Evolutionary conservation across 306 rosid species (phyloP).

Genomic region (Argentina anserina): DNA sequence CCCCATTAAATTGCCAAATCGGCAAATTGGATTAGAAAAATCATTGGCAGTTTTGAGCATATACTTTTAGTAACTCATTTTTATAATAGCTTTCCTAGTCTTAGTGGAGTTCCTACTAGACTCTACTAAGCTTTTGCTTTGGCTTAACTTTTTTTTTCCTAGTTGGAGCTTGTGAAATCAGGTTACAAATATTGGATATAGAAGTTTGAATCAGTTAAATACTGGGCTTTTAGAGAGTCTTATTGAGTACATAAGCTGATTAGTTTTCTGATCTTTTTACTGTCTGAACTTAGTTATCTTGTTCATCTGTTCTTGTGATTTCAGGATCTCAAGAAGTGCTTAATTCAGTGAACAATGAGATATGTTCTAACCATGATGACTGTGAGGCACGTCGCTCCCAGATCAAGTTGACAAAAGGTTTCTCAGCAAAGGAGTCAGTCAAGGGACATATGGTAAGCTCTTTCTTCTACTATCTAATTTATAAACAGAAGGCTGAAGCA

Average conservation of each 20-base stretch:
- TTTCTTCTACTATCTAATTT: constrained; percentile 24
- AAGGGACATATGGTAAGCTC: constrained; percentile 90
- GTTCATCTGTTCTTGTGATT: neutral
- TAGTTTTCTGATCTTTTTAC: neutral
- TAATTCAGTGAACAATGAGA: constrained; percentile 34
- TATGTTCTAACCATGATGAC: constrained; percentile 78
- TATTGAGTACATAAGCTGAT: neutral
- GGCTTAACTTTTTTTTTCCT: neutral
- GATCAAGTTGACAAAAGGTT: constrained; percentile 89
- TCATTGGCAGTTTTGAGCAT: neutral
- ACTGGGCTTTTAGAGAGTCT: neutral
- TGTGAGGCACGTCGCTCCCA: constrained; percentile 79
- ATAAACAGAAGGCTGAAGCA: neutral
- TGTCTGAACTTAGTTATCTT: neutral
- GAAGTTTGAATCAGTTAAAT: neutral
- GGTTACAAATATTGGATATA: neutral
- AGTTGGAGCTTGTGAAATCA: neutral
- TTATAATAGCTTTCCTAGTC: neutral
- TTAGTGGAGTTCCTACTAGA: neutral
- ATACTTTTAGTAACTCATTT: neutral
- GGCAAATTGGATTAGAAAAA: no score
- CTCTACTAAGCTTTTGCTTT: neutral
- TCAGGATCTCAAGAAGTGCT: constrained; percentile 89
- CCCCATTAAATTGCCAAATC: neutral
- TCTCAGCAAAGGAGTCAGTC: constrained; percentile 85